These are phyloP conservation scores for Microstegium vimineum DNA, from an alignment of 176 grass and related monocot species.

Conservation along the genomic window DNA sequence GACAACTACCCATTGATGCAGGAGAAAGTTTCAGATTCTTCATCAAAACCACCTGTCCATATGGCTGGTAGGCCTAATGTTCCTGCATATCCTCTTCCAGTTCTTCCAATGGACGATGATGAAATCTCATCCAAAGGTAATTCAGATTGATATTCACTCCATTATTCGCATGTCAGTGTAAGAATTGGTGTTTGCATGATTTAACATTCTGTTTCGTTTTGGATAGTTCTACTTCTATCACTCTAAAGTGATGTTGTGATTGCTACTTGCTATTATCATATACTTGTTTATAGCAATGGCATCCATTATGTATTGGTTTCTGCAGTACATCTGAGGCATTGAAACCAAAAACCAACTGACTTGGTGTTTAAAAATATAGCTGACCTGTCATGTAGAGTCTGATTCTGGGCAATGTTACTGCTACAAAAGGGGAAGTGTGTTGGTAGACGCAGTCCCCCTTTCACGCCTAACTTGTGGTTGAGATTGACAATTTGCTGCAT, in stretches of 20 bases:
- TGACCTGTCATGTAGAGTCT: background rate
- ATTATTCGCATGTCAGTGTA: background rate
- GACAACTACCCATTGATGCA: slow-evolving; percentile 24
- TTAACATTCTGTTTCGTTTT: background rate
- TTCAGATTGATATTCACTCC: slow-evolving; percentile 5
- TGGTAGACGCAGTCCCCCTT: background rate
- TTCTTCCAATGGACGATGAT: slow-evolving; percentile 68
- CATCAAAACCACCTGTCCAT: slow-evolving; percentile 61
- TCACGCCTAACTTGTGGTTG: background rate
- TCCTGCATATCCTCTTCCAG: slow-evolving; percentile 61
- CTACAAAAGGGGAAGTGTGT: background rate
- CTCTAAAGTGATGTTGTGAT: background rate
- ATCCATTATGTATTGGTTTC: slow-evolving; percentile 14
- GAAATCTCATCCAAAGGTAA: slow-evolving; percentile 75
- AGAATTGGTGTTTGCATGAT: background rate
- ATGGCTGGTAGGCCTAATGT: slow-evolving; percentile 56
- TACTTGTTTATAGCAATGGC: background rate
- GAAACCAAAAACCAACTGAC: background rate
- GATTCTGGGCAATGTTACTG: background rate
- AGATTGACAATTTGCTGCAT: background rate
- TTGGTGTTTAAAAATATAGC: background rate
- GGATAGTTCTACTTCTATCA: background rate
- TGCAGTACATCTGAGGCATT: background rate
- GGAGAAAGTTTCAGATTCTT: slow-evolving; percentile 90
- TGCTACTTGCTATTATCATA: background rate